Percentiles rank a stretch among this genome's conserved stretches.
These are phyloP conservation scores for Hypoxylon fragiforme DNA, from an alignment of 495 filamentous ascomycete genomes.

Conservation along the genomic window DNA sequence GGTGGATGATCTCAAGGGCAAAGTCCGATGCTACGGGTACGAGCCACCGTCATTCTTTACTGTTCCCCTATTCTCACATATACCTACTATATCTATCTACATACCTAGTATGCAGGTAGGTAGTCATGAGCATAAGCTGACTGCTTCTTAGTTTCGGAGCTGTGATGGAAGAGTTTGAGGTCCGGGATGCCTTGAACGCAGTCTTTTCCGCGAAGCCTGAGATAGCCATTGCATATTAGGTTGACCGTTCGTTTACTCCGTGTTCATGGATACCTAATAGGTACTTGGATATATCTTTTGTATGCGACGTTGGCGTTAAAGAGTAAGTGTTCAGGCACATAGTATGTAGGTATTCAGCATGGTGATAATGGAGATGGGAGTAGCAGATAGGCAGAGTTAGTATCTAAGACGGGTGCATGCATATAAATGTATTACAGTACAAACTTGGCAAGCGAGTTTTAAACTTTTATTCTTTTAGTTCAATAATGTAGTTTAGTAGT, in stretches of 20 bases:
- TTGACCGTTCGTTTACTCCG: background rate
- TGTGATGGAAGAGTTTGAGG: conserved; percentile 89
- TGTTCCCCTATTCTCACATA: background rate
- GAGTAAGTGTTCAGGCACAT: too few species aligned
- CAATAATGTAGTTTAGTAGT: too few species aligned
- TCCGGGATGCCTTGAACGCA: conserved; percentile 79
- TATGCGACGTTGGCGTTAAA: conserved; percentile 1
- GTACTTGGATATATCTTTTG: background rate
- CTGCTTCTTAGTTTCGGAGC: conserved; percentile 68
- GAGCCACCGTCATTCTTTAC: conserved; percentile 46
- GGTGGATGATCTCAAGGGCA: conserved; percentile 70
- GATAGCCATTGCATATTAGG: conserved; percentile 38
- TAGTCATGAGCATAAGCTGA: too few species aligned
- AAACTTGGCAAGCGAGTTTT: too few species aligned
- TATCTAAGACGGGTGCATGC: too few species aligned
- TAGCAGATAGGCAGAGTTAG: too few species aligned
- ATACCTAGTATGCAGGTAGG: too few species aligned
- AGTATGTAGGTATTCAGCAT: too few species aligned
- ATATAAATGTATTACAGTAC: background rate
- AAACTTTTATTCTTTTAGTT: too few species aligned
- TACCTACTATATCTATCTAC: background rate
- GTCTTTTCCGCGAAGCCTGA: conserved; percentile 69
- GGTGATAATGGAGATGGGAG: background rate
- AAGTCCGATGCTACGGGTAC: conserved; percentile 92
- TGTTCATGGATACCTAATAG: background rate